Conservation (phyloP, 176 grass and related monocot genomes). For the Thalia dealbata region DNA sequence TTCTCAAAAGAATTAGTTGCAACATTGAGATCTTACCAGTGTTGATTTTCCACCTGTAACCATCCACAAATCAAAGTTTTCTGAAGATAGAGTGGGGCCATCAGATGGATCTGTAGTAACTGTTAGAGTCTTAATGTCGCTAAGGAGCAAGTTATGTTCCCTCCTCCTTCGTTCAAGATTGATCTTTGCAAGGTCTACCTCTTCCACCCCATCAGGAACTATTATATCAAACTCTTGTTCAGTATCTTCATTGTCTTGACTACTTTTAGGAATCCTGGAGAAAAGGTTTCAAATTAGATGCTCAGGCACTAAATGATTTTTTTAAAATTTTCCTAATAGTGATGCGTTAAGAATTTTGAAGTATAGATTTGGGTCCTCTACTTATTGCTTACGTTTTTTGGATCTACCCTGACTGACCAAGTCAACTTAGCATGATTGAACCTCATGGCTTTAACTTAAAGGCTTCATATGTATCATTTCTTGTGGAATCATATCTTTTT, state of each 20-base stretch:
- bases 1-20: neutral
- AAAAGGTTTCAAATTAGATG: slow-evolving; percentile 15
- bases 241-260: slow-evolving; percentile 53
- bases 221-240: slow-evolving; percentile 66
- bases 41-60: slow-evolving; percentile 45
- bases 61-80: slow-evolving; percentile 57
- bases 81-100: slow-evolving; percentile 32
- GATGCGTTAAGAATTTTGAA: neutral
- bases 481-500: too few species aligned
- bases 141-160: slow-evolving; percentile 63
- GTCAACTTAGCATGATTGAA: too few species aligned
- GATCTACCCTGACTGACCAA: too few species aligned
- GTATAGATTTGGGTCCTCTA: too few species aligned
- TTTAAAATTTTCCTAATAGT: neutral
- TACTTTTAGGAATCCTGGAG: slow-evolving; percentile 49
- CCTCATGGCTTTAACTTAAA: too few species aligned
- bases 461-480: too few species aligned
- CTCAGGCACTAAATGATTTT: neutral
- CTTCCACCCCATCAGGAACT: slow-evolving; percentile 87
- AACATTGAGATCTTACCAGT: slow-evolving; percentile 43
- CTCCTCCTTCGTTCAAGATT: slow-evolving; percentile 69
- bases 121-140: slow-evolving; percentile 68
- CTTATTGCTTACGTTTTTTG: too few species aligned
- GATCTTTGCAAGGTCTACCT: slow-evolving; percentile 85
- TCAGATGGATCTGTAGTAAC: slow-evolving; percentile 32